A percentile compares a stretch with the other conserved stretches of the same genome.
These are phyloP conservation scores for Xerocomellus amylosporus DNA, from an alignment of 768 basidiomycete species.

Conservation along the genomic window DNA sequence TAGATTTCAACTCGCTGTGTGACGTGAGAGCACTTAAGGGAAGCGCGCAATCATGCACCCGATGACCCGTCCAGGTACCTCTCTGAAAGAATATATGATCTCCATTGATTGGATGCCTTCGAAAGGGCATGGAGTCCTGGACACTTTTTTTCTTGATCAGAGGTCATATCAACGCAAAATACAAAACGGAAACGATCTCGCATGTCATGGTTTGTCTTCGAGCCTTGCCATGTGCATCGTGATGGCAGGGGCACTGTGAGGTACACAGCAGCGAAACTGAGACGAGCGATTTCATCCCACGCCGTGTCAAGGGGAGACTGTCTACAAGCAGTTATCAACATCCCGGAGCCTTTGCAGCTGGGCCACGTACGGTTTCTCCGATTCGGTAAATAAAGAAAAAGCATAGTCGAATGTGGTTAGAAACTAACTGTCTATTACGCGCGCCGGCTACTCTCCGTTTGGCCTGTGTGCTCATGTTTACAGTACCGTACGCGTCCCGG, in stretches of 20 bases:
- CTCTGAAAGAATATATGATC: not conserved
- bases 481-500: too few relatives aligned
- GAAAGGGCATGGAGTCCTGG: not conserved
- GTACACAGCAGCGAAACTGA: not conserved
- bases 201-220: not conserved
- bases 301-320: not conserved
- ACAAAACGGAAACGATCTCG: slow-evolving; percentile 4
- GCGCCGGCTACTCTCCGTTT: too few relatives aligned
- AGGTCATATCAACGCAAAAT: not conserved
- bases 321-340: not conserved
- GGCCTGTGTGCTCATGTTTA: too few relatives aligned
- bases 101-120: not conserved
- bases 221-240: slow-evolving; percentile 4
- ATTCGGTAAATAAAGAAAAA: not conserved
- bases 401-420: too few relatives aligned
- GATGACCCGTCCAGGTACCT: not conserved
- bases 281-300: not conserved
- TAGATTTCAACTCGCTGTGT: too few relatives aligned
- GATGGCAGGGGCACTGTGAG: not conserved
- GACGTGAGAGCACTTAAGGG: not conserved
- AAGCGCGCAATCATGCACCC: not conserved
- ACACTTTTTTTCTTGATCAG: not conserved
- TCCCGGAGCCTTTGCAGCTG: not conserved
- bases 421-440: too few relatives aligned
- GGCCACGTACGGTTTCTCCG: not conserved